Base-by-base conservation (phyloP, 2,329 filamentous ascomycete species). In the Neofusicoccum ribis region DNA sequence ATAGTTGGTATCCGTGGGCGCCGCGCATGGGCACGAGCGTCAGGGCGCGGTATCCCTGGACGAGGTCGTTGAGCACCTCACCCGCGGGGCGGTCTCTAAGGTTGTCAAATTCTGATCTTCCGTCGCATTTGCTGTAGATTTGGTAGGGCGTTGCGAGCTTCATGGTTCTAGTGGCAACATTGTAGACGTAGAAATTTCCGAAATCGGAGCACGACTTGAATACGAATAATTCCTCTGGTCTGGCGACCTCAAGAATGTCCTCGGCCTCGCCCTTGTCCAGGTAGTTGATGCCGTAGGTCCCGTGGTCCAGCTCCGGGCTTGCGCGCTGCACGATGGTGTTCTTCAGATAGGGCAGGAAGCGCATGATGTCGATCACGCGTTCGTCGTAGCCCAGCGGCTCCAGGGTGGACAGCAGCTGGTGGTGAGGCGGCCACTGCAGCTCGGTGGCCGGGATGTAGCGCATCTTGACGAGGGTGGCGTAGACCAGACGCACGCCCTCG, bases 251-350 rank as follows among this genome's bases (percentile, higher is more conserved):
- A 15, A 56, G 61, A 41, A 64, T 64, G 61, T 64, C 61, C 39
- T 64, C 61, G 23, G 61, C 61, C 41, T 64, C 61, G 49, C 61
- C 61, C 12, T 20, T 12, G 37, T 64, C 61, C n/a, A 64, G 61
- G 41, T 64, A 64, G 61, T 64, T 64, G 41, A 64, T 56, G 20
- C 61, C 61, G 15, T 64, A 64, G 2, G 91, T 95, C 70, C 91
- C 88, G 81, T 95, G 91, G 77, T 95, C 91, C 8, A 82, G 77
- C 52, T 84, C 75, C 7, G 86, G 83, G 74, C 96, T 97, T 86
- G 92, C 97, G 70, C 95, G 89, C 84, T 97, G 98, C 77, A 99
- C 96, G 79, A 98, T 93, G 11, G 95, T 95, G 78, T 98, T 64
- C 51, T 56, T 59, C 51, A 58, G 52, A 34, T 50, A 64, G 20